These are phyloP conservation scores for Aspergillus intermedius DNA, from an alignment of 2,329 filamentous ascomycete genomes.

Conservation along the genomic window DNA sequence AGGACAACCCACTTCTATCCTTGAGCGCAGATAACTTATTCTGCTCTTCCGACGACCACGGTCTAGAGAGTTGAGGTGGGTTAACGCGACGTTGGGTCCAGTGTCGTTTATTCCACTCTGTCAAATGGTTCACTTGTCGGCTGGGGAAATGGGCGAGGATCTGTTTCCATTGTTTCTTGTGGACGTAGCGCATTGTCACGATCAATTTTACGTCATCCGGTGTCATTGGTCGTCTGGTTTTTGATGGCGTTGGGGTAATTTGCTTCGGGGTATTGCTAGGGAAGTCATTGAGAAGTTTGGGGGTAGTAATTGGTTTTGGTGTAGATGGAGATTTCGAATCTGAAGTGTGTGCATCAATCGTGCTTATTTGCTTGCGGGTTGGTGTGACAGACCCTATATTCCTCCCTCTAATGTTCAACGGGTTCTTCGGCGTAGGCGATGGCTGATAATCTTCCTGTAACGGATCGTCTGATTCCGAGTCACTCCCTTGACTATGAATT, in stretches of 20 bases:
- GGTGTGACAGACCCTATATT: slow-evolving; percentile 3
- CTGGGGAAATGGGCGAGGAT: slow-evolving; percentile 23
- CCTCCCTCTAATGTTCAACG: slow-evolving; percentile 18
- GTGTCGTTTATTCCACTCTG: slow-evolving; percentile 22
- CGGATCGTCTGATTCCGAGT: slow-evolving; percentile 37
- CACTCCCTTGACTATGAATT: slow-evolving; percentile 22
- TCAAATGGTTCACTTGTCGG: slow-evolving; percentile 15
- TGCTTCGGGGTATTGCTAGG: neutral
- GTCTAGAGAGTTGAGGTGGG: slow-evolving; percentile 18
- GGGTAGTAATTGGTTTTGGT: slow-evolving; percentile 2
- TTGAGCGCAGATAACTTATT: slow-evolving; percentile 20
- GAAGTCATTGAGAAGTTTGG: neutral
- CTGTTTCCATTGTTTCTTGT: slow-evolving; percentile 23
- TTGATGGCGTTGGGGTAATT: slow-evolving; percentile 12
- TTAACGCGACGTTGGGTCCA: slow-evolving; percentile 22
- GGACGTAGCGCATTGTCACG: slow-evolving; percentile 22
- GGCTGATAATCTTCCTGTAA: slow-evolving; percentile 29
- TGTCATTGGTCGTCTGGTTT: slow-evolving; percentile 15
- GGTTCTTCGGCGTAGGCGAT: slow-evolving; percentile 23
- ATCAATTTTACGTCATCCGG: slow-evolving; percentile 28
- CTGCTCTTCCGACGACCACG: slow-evolving; percentile 25
- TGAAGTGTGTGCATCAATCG: neutral
- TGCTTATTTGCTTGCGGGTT: slow-evolving; percentile 3
- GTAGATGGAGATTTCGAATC: neutral
- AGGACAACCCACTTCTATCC: slow-evolving; percentile 22